A percentile compares a stretch with the other conserved stretches of the same genome.
These are phyloP conservation scores for Aureobasidium lini DNA, from an alignment of 2,329 filamentous ascomycete species.

Conservation along the genomic window DNA sequence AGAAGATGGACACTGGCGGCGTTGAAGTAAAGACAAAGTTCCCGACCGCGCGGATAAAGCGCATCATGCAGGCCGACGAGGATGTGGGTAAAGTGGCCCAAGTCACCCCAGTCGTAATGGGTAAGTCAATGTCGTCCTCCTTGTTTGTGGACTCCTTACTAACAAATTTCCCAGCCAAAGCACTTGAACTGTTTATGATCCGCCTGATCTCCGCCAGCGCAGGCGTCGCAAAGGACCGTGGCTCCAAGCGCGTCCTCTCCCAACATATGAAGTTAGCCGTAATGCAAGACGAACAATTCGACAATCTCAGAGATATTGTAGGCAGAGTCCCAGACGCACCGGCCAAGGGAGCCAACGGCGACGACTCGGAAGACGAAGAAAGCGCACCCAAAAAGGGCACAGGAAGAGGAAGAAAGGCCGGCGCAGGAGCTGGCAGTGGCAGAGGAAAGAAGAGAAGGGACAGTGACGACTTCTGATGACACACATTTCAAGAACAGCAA, in stretches of 20 bases:
- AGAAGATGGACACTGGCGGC: constrained; percentile 32
- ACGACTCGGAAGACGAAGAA: constrained; percentile 15
- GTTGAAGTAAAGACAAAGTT: constrained; percentile 89
- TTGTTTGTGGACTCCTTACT: constrained; percentile 5
- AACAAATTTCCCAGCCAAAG: constrained; percentile 58
- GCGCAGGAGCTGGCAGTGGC: not conserved
- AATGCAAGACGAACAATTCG: constrained; percentile 81
- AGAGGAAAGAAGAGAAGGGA: constrained; percentile 17
- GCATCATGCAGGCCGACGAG: constrained; percentile 98
- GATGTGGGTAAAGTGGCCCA: constrained; percentile 98
- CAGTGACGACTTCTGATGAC: constrained; percentile 15
- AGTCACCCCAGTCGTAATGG: constrained; percentile 89
- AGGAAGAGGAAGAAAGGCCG: constrained; percentile 14
- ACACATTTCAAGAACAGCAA: not conserved
- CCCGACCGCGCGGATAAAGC: constrained; percentile 92
- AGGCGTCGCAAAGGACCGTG: constrained; percentile 48
- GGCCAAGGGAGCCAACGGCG: constrained; percentile 25
- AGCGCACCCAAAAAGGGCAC: constrained; percentile 9
- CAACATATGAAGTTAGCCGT: constrained; percentile 89
- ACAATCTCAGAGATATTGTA: constrained; percentile 88
- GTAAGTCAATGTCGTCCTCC: constrained; percentile 36
- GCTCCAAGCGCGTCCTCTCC: constrained; percentile 79
- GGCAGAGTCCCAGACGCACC: constrained; percentile 67
- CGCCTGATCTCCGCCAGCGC: constrained; percentile 84
- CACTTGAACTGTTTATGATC: constrained; percentile 96